A percentile compares a stretch with the other conserved stretches of the same genome.
These are phyloP conservation scores for Peterozyma toletana DNA, from an alignment of 805 yeast species.

Conservation along the genomic window DNA sequence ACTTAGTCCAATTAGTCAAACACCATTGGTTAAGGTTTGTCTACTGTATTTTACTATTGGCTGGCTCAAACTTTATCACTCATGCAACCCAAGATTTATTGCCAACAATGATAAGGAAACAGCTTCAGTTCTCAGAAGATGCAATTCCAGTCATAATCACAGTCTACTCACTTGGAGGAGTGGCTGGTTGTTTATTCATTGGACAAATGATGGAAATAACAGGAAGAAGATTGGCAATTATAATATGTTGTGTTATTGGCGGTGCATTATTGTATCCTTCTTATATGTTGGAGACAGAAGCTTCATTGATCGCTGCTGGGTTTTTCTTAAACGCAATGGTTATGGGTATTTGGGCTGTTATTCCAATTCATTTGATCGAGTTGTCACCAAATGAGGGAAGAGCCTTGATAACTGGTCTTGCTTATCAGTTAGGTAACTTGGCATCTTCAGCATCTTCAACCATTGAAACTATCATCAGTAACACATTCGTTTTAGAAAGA, in stretches of 20 bases:
- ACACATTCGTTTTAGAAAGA: constrained; percentile 35
- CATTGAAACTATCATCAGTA: constrained; percentile 58
- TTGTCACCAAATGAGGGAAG: constrained; percentile 55
- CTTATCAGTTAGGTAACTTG: constrained; percentile 65
- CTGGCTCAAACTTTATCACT: constrained; percentile 55
- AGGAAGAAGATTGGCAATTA: constrained; percentile 44
- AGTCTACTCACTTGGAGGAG: constrained; percentile 51
- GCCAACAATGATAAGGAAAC: constrained; percentile 45
- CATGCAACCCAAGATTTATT: constrained; percentile 61
- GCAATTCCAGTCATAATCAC: constrained; percentile 45
- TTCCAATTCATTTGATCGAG: constrained; percentile 55
- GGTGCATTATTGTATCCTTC: constrained; percentile 60
- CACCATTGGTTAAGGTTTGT: not conserved
- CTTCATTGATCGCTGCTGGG: constrained; percentile 51
- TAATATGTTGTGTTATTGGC: constrained; percentile 44
- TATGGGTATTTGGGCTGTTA: constrained; percentile 67
- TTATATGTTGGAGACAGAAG: constrained; percentile 38
- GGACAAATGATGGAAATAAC: not conserved
- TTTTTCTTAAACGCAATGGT: constrained; percentile 57
- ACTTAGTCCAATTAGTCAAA: constrained; percentile 5
- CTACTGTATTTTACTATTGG: constrained; percentile 51
- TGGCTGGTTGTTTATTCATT: constrained; percentile 44
- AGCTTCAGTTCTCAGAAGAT: constrained; percentile 32
- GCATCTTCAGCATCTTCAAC: constrained; percentile 62
- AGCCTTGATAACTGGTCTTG: constrained; percentile 54